Percentiles rank a stretch among this genome's conserved stretches.
phyloP scores from a whole-genome alignment of 1,139 yeast species.

The Saccharomycopsis hybrid region DNA sequence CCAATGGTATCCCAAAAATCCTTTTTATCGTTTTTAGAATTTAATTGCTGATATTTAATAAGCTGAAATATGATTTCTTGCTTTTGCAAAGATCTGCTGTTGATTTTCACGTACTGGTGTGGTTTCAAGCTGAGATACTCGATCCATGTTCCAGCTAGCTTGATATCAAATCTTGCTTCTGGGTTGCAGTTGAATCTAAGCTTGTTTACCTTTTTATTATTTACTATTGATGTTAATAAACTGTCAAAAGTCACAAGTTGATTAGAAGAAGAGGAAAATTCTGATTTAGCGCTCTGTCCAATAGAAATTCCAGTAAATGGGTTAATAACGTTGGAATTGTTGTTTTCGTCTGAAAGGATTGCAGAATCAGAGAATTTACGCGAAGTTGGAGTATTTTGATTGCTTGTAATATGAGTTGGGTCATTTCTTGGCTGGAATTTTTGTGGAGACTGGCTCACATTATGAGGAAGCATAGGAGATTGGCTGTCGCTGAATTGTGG shows the following conservation, averaged over 20 bases:
- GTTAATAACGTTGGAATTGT: not conserved
- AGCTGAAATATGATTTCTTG: slow-evolving; percentile 20
- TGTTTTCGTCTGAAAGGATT: not conserved
- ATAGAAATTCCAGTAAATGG: not conserved
- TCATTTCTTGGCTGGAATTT: not conserved
- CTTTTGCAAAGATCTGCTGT: slow-evolving; percentile 14
- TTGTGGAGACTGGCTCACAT: not conserved
- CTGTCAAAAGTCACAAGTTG: slow-evolving; percentile 5
- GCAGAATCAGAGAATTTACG: not conserved
- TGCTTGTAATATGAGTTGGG: not conserved
- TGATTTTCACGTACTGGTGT: slow-evolving; percentile 9
- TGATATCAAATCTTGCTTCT: slow-evolving; percentile 3
- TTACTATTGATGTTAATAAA: slow-evolving; percentile 12
- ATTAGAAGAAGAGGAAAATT: not conserved
- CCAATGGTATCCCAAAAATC: slow-evolving; percentile 21
- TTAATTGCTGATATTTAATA: slow-evolving; percentile 15
- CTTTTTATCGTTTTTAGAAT: slow-evolving; percentile 16
- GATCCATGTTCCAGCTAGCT: slow-evolving; percentile 16
- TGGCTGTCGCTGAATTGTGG: not conserved
- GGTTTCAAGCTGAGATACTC: slow-evolving; percentile 14
- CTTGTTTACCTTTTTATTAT: slow-evolving; percentile 13
- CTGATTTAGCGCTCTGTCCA: not conserved
- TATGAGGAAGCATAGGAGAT: not conserved
- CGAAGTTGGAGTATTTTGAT: not conserved
- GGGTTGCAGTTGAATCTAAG: slow-evolving; percentile 9